phyloP scores from a whole-genome alignment of 192 early-diverging fungal genomes.

The Backusella morwellensis region DNA sequence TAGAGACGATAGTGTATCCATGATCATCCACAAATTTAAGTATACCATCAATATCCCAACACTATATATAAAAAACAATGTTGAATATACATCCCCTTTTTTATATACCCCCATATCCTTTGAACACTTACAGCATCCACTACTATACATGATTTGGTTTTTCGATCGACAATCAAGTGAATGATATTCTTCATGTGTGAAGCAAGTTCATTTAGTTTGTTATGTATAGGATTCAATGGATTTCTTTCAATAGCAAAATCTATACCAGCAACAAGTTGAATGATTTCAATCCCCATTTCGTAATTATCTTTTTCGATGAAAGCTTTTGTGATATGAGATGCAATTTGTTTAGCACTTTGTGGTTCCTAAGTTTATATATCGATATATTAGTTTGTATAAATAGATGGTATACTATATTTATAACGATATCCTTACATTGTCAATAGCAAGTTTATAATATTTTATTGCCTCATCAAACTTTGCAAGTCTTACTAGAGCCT shows the following conservation, averaged over 20 bases:
- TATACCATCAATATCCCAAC: slow-evolving; percentile 93
- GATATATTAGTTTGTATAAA: background rate
- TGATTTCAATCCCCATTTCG: slow-evolving; percentile 57
- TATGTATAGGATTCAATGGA: slow-evolving; percentile 69
- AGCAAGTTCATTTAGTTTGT: slow-evolving; percentile 75
- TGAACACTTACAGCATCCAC: slow-evolving; percentile 70
- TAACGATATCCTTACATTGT: slow-evolving; percentile 21
- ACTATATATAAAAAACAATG: slow-evolving; percentile 37
- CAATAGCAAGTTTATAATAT: slow-evolving; percentile 40
- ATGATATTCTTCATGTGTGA: slow-evolving; percentile 83
- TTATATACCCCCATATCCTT: background rate
- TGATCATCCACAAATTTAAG: slow-evolving; percentile 54
- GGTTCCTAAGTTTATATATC: slow-evolving; percentile 38
- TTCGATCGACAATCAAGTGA: slow-evolving; percentile 73
- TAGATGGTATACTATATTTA: background rate
- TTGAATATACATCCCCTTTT: background rate
- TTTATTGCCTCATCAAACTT: slow-evolving; percentile 49
- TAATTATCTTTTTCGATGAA: slow-evolving; percentile 56
- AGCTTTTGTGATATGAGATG: slow-evolving; percentile 48
- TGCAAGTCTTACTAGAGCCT: slow-evolving; percentile 50
- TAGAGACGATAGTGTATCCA: slow-evolving; percentile 68
- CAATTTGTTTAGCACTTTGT: slow-evolving; percentile 43
- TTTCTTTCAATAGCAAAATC: slow-evolving; percentile 59
- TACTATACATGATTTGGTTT: slow-evolving; percentile 69
- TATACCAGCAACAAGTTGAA: slow-evolving; percentile 67